Base-by-base conservation (phyloP, 176 grass and related monocot species). In the Musa itinerans region DNA sequence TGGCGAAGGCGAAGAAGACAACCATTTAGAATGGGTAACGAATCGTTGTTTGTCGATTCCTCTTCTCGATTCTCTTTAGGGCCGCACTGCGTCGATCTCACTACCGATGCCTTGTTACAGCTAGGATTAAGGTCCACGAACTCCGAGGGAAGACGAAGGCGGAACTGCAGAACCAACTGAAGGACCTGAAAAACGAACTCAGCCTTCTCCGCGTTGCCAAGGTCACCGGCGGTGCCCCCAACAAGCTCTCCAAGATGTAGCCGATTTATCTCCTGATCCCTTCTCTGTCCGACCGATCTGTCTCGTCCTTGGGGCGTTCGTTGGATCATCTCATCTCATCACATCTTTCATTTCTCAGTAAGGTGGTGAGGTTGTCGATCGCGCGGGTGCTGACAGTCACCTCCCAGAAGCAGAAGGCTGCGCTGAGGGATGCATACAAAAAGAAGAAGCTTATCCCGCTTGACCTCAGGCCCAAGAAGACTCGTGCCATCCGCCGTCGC, bases 241-340 rank as follows among this genome's bases (percentile, higher is more conserved):
- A 69, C 67, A 69, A 69, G 67, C 67, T 69, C 13, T 69, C 67
- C 67, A 69, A 69, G 67, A 69, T 69, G 67, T 69, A 48, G 50
- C 10, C 26, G 29, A 1, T 2, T 29, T 20, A 9, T 15, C 26
- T 49, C 48, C 8, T 15, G 0, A 50, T 50, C 34, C 27, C 11
- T 16, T 24, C 29, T 0, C 29, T 50, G 29, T 34, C 29, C 29
- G 29, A 34, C 29, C 29, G 29, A 34, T 34, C 29, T 34, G 29
- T 34, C 29, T 4, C 3, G 29, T 34, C 29, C 3, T 34, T 34
- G 0, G 29, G 29, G 29, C 29, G 29, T 34, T 34, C 29, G 3
- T 34, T 34, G 29, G 5, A 3, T 34, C 29, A 34, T 34, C 3
- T 34, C 29, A 5, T 34, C 29, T 34, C 29, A 34, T 27, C 2